Evolutionary conservation across 2,329 filamentous ascomycete species (phyloP).

Genomic region (Raffaelea ambrosiae): DNA sequence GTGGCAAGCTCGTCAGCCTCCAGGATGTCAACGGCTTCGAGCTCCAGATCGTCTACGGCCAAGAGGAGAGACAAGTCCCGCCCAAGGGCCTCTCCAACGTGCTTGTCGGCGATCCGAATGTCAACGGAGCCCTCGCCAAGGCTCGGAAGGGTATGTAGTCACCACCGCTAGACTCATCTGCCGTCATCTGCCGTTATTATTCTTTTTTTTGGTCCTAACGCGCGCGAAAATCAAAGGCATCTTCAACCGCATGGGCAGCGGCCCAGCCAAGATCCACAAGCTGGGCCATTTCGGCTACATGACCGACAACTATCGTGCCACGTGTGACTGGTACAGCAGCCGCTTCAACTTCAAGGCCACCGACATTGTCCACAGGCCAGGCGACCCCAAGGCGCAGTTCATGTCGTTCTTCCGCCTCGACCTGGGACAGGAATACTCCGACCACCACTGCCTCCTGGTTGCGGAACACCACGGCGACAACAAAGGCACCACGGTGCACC

Average conservation of each 20-base stretch:
- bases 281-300: slow-evolving; percentile 19
- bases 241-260: neutral
- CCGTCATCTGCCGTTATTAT: too few species aligned
- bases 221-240: neutral
- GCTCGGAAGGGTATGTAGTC: too few species aligned
- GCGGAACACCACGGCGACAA: slow-evolving; percentile 14
- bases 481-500: slow-evolving; percentile 29
- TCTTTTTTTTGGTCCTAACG: neutral
- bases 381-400: neutral
- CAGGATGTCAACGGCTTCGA: too few species aligned
- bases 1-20: too few species aligned
- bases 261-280: slow-evolving; percentile 17
- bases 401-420: slow-evolving; percentile 41
- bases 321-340: slow-evolving; percentile 17
- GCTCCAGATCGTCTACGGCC: too few species aligned
- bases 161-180: too few species aligned
- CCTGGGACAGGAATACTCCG: slow-evolving; percentile 32
- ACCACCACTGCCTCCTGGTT: slow-evolving; percentile 46
- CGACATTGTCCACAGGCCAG: slow-evolving; percentile 8
- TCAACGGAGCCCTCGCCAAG: too few species aligned
- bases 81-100: too few species aligned
- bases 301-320: slow-evolving; percentile 13
- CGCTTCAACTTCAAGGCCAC: slow-evolving; percentile 20
- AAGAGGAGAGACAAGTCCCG: too few species aligned
- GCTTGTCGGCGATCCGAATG: too few species aligned